Percentiles rank a stretch among this genome's conserved stretches.
These are phyloP conservation scores for Panicum virgatum DNA, from an alignment of 202 grass and related monocot species.

Conservation along the genomic window DNA sequence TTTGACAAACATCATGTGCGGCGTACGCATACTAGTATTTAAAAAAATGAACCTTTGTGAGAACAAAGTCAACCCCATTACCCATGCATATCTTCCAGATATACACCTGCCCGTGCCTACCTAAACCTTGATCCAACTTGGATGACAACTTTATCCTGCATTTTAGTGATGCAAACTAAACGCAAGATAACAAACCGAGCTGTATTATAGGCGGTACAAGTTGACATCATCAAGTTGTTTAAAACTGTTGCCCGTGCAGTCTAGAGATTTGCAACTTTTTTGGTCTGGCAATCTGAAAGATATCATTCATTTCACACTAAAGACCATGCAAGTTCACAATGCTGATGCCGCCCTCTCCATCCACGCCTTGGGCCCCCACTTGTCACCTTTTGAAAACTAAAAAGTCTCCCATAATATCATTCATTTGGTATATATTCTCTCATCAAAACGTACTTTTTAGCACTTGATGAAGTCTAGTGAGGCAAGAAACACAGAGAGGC, in stretches of 20 bases:
- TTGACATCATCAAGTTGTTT: not conserved
- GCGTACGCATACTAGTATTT: slow-evolving; percentile 9
- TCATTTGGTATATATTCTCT: not conserved
- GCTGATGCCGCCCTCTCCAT: not conserved
- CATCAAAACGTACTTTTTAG: not conserved
- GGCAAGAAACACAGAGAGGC: not conserved
- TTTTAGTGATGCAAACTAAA: slow-evolving; percentile 18
- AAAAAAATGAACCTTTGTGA: not conserved
- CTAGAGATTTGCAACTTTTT: slow-evolving; percentile 42
- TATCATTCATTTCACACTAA: slow-evolving; percentile 8
- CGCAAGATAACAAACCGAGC: not conserved
- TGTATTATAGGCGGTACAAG: slow-evolving; percentile 7
- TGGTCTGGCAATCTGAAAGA: not conserved
- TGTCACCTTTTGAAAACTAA: not conserved
- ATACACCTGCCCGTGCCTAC: slow-evolving; percentile 29
- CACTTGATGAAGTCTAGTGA: not conserved
- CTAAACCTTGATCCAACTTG: slow-evolving; percentile 34
- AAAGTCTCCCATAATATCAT: not conserved
- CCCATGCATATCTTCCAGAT: slow-evolving; percentile 21
- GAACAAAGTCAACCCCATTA: slow-evolving; percentile 20
- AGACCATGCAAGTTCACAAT: not conserved
- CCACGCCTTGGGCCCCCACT: slow-evolving; percentile 20
- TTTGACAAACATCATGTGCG: slow-evolving; percentile 31
- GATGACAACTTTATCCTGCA: slow-evolving; percentile 19
- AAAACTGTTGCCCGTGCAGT: slow-evolving; percentile 28